Conservation (phyloP, 2,329 filamentous ascomycete species). For the Diaporthe eres region DNA sequence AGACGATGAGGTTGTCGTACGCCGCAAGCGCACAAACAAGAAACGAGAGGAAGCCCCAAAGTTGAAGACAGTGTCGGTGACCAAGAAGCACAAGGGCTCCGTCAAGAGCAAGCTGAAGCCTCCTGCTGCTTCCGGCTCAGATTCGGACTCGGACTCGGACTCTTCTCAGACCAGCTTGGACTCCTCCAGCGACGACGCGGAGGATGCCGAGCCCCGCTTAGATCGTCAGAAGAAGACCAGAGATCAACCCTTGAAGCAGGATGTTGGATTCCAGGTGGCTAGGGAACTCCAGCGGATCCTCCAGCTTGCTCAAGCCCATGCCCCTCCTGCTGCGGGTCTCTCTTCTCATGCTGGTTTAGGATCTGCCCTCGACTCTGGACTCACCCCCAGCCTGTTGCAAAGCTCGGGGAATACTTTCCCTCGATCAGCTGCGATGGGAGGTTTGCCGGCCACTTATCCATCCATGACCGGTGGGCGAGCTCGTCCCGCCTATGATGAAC, state of each 20-base stretch:
- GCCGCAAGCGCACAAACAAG: slow-evolving; percentile 10
- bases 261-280: background rate
- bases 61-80: background rate
- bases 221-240: slow-evolving; percentile 6
- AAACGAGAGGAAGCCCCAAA: background rate
- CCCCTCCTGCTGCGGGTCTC: background rate
- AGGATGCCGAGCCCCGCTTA: background rate
- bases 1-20: background rate
- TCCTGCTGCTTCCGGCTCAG: background rate
- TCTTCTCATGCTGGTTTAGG: background rate
- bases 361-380: background rate
- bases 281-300: slow-evolving; percentile 27
- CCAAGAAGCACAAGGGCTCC: background rate
- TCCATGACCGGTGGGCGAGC: background rate
- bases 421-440: background rate
- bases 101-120: background rate
- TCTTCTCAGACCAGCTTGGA: background rate
- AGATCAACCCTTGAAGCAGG: background rate
- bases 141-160: slow-evolving; percentile 24
- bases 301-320: slow-evolving; percentile 21
- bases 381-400: background rate
- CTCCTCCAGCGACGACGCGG: slow-evolving; percentile 2
- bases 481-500: background rate
- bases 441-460: background rate
- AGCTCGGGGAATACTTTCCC: slow-evolving; percentile 7